Evolutionary conservation across 2,329 filamentous ascomycete genomes (phyloP).

Genomic region (Lachnellula occidentalis): DNA sequence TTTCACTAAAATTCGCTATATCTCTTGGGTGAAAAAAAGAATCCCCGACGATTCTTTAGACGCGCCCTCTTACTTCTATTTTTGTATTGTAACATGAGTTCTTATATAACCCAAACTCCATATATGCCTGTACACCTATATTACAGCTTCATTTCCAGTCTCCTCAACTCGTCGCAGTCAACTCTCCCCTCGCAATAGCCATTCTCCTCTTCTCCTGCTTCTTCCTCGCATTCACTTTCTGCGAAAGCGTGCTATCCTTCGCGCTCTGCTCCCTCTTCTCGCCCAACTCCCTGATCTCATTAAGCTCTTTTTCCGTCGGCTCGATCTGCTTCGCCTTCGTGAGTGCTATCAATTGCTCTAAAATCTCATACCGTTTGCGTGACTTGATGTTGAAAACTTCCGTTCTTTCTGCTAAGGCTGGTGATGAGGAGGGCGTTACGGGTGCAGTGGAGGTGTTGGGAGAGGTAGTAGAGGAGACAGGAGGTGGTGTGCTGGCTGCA

Average conservation of each 20-base stretch:
- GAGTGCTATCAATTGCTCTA: conserved; percentile 55
- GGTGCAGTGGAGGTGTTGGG: conserved; percentile 43
- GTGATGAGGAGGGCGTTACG: conserved; percentile 31
- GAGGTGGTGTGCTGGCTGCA: conserved; percentile 11
- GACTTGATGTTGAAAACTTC: conserved; percentile 57
- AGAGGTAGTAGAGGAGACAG: conserved; percentile 34
- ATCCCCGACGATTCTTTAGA: background rate
- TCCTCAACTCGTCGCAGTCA: conserved; percentile 4
- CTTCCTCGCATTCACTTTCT: conserved; percentile 45
- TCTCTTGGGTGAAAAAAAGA: background rate
- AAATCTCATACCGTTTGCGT: conserved; percentile 55
- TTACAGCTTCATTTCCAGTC: background rate
- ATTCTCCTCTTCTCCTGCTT: conserved; percentile 61
- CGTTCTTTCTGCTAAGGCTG: conserved; percentile 42
- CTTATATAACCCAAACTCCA: background rate
- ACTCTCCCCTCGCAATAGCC: conserved; percentile 43
- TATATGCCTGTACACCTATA: background rate
- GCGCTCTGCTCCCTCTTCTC: conserved; percentile 46
- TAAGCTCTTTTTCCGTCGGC: conserved; percentile 54
- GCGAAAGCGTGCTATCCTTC: conserved; percentile 49
- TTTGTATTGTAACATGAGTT: background rate
- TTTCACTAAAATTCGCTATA: too few species aligned
- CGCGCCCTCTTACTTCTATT: background rate
- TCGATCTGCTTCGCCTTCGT: conserved; percentile 54
- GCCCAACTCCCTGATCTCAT: conserved; percentile 52